These are phyloP conservation scores for Gossypium schwendimanii DNA, from an alignment of 441 rosid genomes.

Conservation along the genomic window DNA sequence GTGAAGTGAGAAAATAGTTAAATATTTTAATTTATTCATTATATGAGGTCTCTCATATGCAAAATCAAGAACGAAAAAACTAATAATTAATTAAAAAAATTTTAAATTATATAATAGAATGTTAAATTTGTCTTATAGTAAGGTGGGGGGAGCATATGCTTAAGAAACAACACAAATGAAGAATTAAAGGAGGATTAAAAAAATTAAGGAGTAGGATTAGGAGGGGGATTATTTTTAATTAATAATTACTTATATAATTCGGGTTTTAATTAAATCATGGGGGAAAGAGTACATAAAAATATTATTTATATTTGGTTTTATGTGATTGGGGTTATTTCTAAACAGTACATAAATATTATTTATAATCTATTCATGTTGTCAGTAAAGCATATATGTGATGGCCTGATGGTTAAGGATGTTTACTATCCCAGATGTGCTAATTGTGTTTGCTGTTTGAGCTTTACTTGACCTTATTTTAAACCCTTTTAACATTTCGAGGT, in stretches of 20 bases:
- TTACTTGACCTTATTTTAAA: no score
- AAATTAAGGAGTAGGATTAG: constrained; percentile 8
- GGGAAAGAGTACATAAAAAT: neutral
- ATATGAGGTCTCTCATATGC: no score
- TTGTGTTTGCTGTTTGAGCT: no score
- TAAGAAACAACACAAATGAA: constrained; percentile 25
- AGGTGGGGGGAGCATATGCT: constrained; percentile 23
- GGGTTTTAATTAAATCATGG: constrained; percentile 2
- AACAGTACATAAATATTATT: no score
- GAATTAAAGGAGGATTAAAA: constrained; percentile 17
- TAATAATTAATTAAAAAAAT: neutral
- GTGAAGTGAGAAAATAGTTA: no score
- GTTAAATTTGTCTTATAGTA: constrained; percentile 38
- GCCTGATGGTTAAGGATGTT: no score
- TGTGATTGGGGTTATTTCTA: neutral
- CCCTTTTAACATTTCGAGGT: no score
- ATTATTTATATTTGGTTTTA: neutral
- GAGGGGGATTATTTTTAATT: constrained; percentile 23
- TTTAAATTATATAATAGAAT: constrained; percentile 21
- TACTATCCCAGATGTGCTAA: no score
- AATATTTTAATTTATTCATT: no score
- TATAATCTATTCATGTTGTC: no score
- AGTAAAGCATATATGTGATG: no score
- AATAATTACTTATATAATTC: neutral
- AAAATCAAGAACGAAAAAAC: no score